phyloP scores from a whole-genome alignment of 441 rosid genomes.

The Gossypium schwendimanii region DNA sequence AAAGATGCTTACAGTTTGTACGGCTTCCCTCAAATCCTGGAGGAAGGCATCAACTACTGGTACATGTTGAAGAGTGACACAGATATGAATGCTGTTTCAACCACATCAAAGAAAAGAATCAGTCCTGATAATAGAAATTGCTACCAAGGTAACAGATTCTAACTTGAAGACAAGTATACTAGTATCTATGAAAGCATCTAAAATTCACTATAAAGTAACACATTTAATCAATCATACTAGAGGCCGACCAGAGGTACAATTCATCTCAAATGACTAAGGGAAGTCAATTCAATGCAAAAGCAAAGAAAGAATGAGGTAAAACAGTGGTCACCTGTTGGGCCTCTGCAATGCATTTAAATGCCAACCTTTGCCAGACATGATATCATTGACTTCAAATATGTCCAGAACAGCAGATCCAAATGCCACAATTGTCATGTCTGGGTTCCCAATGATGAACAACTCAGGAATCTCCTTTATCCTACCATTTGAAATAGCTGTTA shows the following conservation, averaged over 20 bases:
- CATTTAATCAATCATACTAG: background rate
- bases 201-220: background rate
- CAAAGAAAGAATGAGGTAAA: background rate
- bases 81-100: constrained; percentile 72
- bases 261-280: background rate
- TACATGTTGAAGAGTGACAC: constrained; percentile 86
- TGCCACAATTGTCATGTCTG: constrained; percentile 87
- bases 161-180: background rate
- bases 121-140: constrained; percentile 3
- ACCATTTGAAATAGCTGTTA: constrained; percentile 15
- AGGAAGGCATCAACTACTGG: constrained; percentile 53
- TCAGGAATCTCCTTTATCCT: constrained; percentile 70
- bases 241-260: background rate
- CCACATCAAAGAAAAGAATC: constrained; percentile 14
- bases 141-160: background rate
- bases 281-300: background rate
- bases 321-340: constrained; percentile 65
- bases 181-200: background rate
- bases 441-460: constrained; percentile 72
- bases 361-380: constrained; percentile 88
- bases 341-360: constrained; percentile 90
- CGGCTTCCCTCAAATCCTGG: constrained; percentile 64
- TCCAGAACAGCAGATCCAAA: constrained; percentile 65
- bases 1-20: constrained; percentile 53
- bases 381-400: constrained; percentile 90